Base-by-base conservation (phyloP, 2,329 filamentous ascomycete genomes). In the Epichloe glyceriae region DNA sequence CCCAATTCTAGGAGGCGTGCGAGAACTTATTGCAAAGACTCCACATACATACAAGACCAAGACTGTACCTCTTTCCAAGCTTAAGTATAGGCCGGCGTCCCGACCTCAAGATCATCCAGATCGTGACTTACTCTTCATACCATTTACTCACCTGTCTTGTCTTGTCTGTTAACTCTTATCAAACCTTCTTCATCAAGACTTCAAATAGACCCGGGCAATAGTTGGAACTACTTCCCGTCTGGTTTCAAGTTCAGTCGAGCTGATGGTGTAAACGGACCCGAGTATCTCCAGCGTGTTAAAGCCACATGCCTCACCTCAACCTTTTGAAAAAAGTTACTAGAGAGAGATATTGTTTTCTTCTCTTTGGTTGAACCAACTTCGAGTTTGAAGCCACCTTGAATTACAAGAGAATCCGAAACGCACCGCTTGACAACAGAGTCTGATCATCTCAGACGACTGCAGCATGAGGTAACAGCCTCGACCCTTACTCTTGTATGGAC, bases 381-480 rank as follows among this genome's bases (percentile, higher is more conserved):
- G 4, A 30, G 26, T 19, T 40, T 15, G 39, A 7, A 41, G 39
- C 17, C 39, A 22, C 17, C n/a, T 20, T 19, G 3, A 11, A 41
- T 8, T 19, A 2, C 15, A 5, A 34, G 45, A 17, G 15, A 11
- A 19, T 40, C n/a, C 14, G n/a, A 15, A n/a, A 17, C n/a, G 11
- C 41, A 20, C 35, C 37, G 37, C 37, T 33, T 15, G 22, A 41
- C 37, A 41, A 15, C 17, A 33, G 22, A n/a, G 8, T 47, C 34
- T 39, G 19, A 47, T 38, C 35, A 8, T 5, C 4, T 33, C 46
- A 34, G 37, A 48, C n/a, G 19, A 39, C 20, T 39, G 61, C 54
- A 65, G 54, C 52, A 70, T 70, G 68, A 70, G 67, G 67, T 69
- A 59, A 53, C 53, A 42, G 19, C 3, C 22, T 33, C 20, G 46